Evolutionary conservation across 805 yeast genomes (phyloP), one percentile per base, ranked within the genome.

Genomic region (Yarrowia sp.): DNA sequence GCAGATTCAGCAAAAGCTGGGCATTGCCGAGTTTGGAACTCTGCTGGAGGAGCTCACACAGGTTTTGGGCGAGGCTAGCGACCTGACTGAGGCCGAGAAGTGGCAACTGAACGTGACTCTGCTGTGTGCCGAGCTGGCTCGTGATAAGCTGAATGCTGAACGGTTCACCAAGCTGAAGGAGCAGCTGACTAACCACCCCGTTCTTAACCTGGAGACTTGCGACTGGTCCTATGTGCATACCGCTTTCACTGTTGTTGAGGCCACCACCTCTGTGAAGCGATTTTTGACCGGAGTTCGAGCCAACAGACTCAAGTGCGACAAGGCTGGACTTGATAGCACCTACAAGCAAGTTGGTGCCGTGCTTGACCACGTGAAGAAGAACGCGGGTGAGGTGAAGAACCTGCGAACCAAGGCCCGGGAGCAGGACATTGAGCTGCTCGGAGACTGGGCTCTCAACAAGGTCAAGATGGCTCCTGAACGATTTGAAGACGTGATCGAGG

Each of bases 161-260:
- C 70, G 36, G 66, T 70, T 40, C 11, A 66, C 54, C 19, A 14
- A 19, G n/a, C 51, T 67, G n/a, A 44, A 22, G 10, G 40, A 61
- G 28, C 32, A 35, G 46, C 48, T 61, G 30, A 26, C 26, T 21
- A 32, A 26, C 26, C 64, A 35, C 24, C 62, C 38, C 3, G 24
- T 17, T 28, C n/a, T 28, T 21, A n/a, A 19, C 14, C 21, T 22
- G 17, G 43, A 33, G 46, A n/a, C 48, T 7, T 22, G 32, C 21
- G 52, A 67, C 59, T 73, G 76, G 78, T 61, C 63, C 14, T 66
- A 70, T 51, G 62, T 66, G 56, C 77, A 75, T 65, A 62, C 64
- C 44, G 67, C 68, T 17, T 70, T 70, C 56, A 70, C 73, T 0
- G 61, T 70, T 1, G 56, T 73, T 10, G 77, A 75, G 56, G 70